phyloP scores from a whole-genome alignment of 1,139 yeast genomes.

The Sugiyamaella novakii region DNA sequence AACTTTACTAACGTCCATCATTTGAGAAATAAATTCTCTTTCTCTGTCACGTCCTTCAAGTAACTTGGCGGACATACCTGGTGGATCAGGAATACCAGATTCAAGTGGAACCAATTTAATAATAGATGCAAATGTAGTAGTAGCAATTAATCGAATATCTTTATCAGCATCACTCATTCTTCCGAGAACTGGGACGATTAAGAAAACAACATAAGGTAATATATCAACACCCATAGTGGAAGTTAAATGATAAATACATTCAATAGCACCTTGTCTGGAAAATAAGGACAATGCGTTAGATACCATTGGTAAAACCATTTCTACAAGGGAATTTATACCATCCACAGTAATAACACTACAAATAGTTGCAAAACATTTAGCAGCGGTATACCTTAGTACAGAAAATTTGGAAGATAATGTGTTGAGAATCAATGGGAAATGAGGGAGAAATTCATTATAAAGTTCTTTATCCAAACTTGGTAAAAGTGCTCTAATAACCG shows the following conservation, averaged over 20 bases:
- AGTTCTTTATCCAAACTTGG: slow-evolving; percentile 60
- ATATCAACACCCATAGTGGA: slow-evolving; percentile 85
- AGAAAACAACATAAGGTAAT: slow-evolving; percentile 90
- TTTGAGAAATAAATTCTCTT: slow-evolving; percentile 91
- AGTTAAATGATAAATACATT: slow-evolving; percentile 83
- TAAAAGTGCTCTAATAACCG: slow-evolving; percentile 73
- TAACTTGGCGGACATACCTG: slow-evolving; percentile 82
- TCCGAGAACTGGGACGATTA: slow-evolving; percentile 94
- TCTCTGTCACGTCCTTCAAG: slow-evolving; percentile 90
- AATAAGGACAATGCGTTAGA: slow-evolving; percentile 74
- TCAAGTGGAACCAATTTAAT: slow-evolving; percentile 95
- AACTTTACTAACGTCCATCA: slow-evolving; percentile 97
- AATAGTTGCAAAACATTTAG: slow-evolving; percentile 84
- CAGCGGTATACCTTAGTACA: slow-evolving; percentile 85
- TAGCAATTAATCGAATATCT: slow-evolving; percentile 87
- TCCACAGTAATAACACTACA: slow-evolving; percentile 72
- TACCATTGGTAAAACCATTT: slow-evolving; percentile 74
- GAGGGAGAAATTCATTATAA: slow-evolving; percentile 51
- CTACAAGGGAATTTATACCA: slow-evolving; percentile 81
- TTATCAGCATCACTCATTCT: slow-evolving; percentile 96
- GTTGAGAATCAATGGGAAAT: slow-evolving; percentile 54
- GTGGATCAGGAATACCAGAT: slow-evolving; percentile 96
- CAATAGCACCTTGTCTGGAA: slow-evolving; percentile 92
- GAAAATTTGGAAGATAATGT: slow-evolving; percentile 72
- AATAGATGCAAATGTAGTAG: slow-evolving; percentile 95